Base-by-base conservation (phyloP, 306 rosid genomes). In the Acacia crassicarpa region DNA sequence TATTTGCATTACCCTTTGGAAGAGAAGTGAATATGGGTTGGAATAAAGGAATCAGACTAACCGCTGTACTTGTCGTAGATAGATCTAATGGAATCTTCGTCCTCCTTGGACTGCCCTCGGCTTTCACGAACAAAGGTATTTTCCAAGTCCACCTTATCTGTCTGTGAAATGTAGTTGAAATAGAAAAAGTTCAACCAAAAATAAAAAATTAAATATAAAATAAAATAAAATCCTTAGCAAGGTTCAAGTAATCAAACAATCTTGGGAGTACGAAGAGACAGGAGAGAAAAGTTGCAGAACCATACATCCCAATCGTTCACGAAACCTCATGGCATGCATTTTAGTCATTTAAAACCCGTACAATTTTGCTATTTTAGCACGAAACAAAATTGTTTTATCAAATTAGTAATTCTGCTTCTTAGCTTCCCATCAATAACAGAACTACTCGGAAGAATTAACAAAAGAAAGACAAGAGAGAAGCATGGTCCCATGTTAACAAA, bases 131-230 rank as follows among this genome's bases (percentile, higher is more conserved):
- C 91, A 66, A 95, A 88, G 16, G 98, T 90, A 80, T 93, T 93
- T 91, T 95, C 99, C 92, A 95, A 86, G 84, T 95, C 98, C 78
- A 95, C 97, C 79, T 93, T 95, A 69, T 95, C 99, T 65, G 97
- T 89, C 99, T 95, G 83, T 80, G 88, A 63, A 77, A 88, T 56
- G 23, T 78, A 86, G 75, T 51, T 46, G 48, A 44, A 15, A 25
- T 17, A 81, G 79, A 69, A 61, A n/a, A 77, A 76, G 23, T 76
- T 75, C 17, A 46, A 58, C 72, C 16, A 82, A 74, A 67, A 79
- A 45, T 19, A 12, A 4, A 27, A 43, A 72, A 19, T 13, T 14
- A 15, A 65, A 19, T 4, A 17, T 0, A 53, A 53, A 53, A 17
- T 53, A 20, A 20, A n/a, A 56, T 20, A 56, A 75, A 51, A 59